Base-by-base conservation (phyloP, 805 yeast genomes). In the Candida wancherniae region DNA sequence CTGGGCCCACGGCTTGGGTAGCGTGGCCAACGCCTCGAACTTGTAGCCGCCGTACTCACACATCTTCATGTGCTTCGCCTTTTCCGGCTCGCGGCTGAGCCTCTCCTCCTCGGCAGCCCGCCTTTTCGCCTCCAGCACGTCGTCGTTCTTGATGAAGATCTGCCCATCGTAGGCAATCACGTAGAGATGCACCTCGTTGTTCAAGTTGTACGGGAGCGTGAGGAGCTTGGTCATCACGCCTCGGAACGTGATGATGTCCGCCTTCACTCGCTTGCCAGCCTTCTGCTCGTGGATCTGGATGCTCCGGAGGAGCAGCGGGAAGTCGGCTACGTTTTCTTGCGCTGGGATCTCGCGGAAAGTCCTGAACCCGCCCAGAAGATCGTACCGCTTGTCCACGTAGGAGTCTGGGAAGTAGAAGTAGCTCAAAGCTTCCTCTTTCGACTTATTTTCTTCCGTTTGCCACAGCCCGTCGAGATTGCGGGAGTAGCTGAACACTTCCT, bases 331-430 rank as follows among this genome's bases (percentile, higher is more conserved):
- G 40, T 71, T 77, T 26, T 69, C 66, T 9, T 60, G 70, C 19
- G 72, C 79, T 12, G 76, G 80, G 29, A 72, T 72, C 53, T 67
- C 61, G 29, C 63, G 58, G 54, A 82, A 84, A 18, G 75, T 69
- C 13, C 67, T 60, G 45, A 69, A 71, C 0, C 97, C 97, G 2
- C 67, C 71, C 15, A 67, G 63, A 9, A 92, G 63, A 53, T 85
- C 87, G 14, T 77, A 58, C 5, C 63, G 61, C 6, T 69, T 71
- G 28, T 77, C 75, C n/a, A 83, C 50, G 25, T 73, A 75, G 4
- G 77, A 56, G 50, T 84, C 87, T 10, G 95, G 94, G 18, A 90
- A 65, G 53, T 86, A 92, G 61, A 69, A 88, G 57, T 84, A 86
- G n/a, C 70, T 61, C 30, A 85, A 56, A 18, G 45, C 38, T 3